phyloP scores from a whole-genome alignment of 2,329 filamentous ascomycete genomes.

The Colletotrichum gloeosporioides region DNA sequence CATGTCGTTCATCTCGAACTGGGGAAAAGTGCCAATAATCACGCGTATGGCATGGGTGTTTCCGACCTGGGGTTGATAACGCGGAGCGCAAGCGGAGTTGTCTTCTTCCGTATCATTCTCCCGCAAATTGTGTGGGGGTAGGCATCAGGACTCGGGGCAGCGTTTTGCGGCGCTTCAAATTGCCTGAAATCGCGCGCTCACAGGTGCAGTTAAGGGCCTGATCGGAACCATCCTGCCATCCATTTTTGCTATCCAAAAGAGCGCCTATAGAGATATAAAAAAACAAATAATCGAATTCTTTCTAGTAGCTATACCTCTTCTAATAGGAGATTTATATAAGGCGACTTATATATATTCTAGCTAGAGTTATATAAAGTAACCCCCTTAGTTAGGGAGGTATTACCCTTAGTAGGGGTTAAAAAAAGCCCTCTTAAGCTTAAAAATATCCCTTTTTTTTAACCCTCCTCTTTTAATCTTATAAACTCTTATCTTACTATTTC shows the following conservation, averaged over 20 bases:
- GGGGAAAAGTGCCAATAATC: not conserved
- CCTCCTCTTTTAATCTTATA: not conserved
- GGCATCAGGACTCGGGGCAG: slow-evolving; percentile 11
- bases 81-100: slow-evolving; percentile 7
- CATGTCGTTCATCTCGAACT: not conserved
- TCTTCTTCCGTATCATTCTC: not conserved
- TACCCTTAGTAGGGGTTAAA: not conserved
- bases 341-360: not conserved
- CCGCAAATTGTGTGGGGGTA: slow-evolving; percentile 1
- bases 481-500: not conserved
- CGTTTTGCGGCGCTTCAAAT: slow-evolving; percentile 16
- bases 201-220: slow-evolving; percentile 3
- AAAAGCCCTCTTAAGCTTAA: not conserved
- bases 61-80: slow-evolving; percentile 1
- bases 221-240: no score
- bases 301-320: not conserved
- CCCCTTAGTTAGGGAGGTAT: not conserved
- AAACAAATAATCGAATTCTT: not conserved
- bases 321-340: not conserved
- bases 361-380: not conserved
- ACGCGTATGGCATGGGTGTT: not conserved
- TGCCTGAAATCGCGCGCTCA: slow-evolving; percentile 9
- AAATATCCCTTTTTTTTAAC: not conserved
- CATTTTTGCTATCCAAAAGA: no score
- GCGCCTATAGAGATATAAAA: not conserved